These are phyloP conservation scores for Aspergillus quadrilineatus DNA, from an alignment of 2,329 filamentous ascomycete genomes.

Conservation along the genomic window DNA sequence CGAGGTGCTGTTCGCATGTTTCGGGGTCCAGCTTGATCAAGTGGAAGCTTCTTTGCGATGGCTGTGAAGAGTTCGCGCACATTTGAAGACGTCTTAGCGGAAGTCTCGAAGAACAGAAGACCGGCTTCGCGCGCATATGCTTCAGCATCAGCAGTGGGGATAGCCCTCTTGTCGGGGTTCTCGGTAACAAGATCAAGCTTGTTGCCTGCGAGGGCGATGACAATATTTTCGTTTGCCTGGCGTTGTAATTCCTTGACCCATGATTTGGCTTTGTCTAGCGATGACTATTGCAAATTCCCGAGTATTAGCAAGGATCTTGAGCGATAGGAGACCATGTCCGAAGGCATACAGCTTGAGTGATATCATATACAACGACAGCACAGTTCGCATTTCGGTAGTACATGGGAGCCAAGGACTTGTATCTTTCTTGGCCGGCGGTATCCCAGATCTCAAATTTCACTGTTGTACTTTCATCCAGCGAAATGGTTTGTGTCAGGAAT, in stretches of 20 bases:
- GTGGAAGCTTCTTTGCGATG: constrained; percentile 94
- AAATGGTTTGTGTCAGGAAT: constrained; percentile 98
- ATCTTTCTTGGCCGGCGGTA: constrained; percentile 95
- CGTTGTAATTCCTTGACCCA: constrained; percentile 99
- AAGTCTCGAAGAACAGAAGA: constrained; percentile 97
- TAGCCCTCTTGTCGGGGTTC: constrained; percentile 92
- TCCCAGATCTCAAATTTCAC: constrained; percentile 99
- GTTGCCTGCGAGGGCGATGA: constrained; percentile 96
- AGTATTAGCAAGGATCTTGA: constrained; percentile 10
- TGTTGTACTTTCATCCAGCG: constrained; percentile 94
- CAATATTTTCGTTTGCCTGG: constrained; percentile 99
- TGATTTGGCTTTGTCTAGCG: constrained; percentile 96
- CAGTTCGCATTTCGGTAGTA: constrained; percentile 99
- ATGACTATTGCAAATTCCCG: constrained; percentile 62
- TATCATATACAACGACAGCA: constrained; percentile 98
- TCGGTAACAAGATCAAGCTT: constrained; percentile 95
- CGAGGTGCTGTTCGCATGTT: constrained; percentile 68
- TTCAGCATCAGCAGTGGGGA: constrained; percentile 84
- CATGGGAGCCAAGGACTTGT: constrained; percentile 98
- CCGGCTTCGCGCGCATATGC: constrained; percentile 92
- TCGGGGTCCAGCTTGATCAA: constrained; percentile 92
- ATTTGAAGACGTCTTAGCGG: constrained; percentile 95
- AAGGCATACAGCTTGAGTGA: constrained; percentile 87
- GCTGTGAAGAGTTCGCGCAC: constrained; percentile 94
- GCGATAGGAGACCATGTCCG: constrained; percentile 4